Percentiles rank a stretch among this genome's conserved stretches.
These are phyloP conservation scores for Exophiala sideris DNA, from an alignment of 2,329 filamentous ascomycete species.

Conservation along the genomic window DNA sequence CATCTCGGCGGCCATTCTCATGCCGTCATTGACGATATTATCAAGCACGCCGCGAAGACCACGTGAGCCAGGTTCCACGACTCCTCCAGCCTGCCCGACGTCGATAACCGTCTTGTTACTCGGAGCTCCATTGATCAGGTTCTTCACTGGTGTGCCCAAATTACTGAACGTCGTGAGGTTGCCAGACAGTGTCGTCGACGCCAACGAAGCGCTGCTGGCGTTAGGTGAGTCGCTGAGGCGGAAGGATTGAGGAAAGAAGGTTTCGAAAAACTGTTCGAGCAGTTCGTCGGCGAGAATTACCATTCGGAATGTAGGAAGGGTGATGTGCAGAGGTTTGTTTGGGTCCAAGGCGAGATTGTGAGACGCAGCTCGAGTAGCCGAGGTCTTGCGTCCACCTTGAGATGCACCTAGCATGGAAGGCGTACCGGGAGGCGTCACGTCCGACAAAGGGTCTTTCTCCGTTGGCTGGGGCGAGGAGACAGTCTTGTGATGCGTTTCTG, in stretches of 20 bases:
- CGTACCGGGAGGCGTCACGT: conserved; percentile 21
- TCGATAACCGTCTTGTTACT: conserved; percentile 29
- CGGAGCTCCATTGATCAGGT: conserved; percentile 38
- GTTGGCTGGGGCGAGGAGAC: conserved; percentile 22
- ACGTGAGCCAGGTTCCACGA: conserved; percentile 64
- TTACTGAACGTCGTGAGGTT: conserved; percentile 84
- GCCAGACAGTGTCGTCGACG: conserved; percentile 50
- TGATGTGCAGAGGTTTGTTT: conserved; percentile 89
- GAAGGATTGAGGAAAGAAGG: conserved; percentile 90
- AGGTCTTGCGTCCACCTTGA: conserved; percentile 4
- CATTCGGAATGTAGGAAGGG: conserved; percentile 97
- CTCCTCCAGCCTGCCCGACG: conserved; percentile 51
- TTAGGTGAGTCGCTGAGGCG: conserved; percentile 68
- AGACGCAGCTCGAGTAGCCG: conserved; percentile 51
- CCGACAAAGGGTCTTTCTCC: conserved; percentile 24
- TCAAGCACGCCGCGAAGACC: conserved; percentile 89
- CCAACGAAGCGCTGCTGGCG: conserved; percentile 38
- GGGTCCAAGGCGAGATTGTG: conserved; percentile 90
- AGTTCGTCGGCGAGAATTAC: conserved; percentile 94
- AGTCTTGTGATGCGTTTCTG: conserved; percentile 32
- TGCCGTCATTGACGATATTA: conserved; percentile 95
- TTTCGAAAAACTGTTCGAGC: conserved; percentile 95
- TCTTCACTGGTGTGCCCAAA: conserved; percentile 52
- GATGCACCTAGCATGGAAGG: conserved; percentile 7
- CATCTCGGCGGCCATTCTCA: conserved; percentile 92